Percentiles rank a stretch among this genome's conserved stretches.
These are phyloP conservation scores for Exophiala lecanii-corni DNA, from an alignment of 2,329 filamentous ascomycete species.

Conservation along the genomic window DNA sequence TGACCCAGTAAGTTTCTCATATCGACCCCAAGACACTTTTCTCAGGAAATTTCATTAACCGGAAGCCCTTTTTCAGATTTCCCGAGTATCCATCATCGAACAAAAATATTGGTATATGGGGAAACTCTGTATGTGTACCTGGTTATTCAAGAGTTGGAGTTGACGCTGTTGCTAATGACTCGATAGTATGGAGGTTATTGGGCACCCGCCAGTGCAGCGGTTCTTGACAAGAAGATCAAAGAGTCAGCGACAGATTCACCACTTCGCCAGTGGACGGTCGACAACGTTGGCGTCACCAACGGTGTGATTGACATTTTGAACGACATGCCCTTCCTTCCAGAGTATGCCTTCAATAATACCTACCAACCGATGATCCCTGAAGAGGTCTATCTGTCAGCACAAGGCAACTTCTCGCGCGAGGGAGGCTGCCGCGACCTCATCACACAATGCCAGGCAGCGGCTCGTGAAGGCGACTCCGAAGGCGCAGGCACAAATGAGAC, in stretches of 20 bases:
- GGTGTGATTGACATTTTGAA: slow-evolving; percentile 51
- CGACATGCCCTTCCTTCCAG: slow-evolving; percentile 45
- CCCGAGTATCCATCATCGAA: slow-evolving; percentile 52
- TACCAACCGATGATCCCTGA: slow-evolving; percentile 50
- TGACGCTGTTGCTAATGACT: too few relatives aligned
- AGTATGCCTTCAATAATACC: slow-evolving; percentile 55
- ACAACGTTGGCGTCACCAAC: slow-evolving; percentile 54
- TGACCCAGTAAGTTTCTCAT: slow-evolving; percentile 32
- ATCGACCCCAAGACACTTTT: too few relatives aligned
- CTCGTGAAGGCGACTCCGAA: slow-evolving; percentile 46
- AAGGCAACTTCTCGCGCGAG: slow-evolving; percentile 41
- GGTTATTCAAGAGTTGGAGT: too few relatives aligned
- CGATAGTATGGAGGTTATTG: slow-evolving; percentile 44
- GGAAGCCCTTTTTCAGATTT: too few relatives aligned
- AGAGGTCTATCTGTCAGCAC: slow-evolving; percentile 42
- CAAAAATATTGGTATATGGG: slow-evolving; percentile 44
- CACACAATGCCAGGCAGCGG: slow-evolving; percentile 46
- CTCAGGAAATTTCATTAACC: too few relatives aligned
- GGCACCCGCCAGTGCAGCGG: slow-evolving; percentile 39
- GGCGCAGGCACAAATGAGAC: slow-evolving; percentile 43
- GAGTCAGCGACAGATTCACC: slow-evolving; percentile 6
- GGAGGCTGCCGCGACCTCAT: slow-evolving; percentile 54
- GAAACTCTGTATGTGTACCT: slow-evolving; percentile 26
- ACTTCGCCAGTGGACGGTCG: slow-evolving; percentile 29
- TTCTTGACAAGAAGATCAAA: slow-evolving; percentile 10